A percentile compares a stretch with the other conserved stretches of the same genome.
These are phyloP conservation scores for Hibiscus tridactylites DNA, from an alignment of 345 rosid genomes.

Conservation along the genomic window DNA sequence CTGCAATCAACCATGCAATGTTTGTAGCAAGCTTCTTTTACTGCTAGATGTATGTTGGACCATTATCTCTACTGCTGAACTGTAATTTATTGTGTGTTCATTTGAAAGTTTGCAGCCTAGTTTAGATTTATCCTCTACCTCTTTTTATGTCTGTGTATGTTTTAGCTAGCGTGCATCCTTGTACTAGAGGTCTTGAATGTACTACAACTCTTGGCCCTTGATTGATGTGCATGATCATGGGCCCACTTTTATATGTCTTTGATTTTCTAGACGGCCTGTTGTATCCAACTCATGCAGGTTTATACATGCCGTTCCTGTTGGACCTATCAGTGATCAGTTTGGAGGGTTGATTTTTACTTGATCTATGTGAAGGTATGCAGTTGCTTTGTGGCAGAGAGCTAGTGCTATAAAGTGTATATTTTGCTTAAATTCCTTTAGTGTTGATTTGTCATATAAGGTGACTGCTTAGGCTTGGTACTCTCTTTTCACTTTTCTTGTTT, in stretches of 20 bases:
- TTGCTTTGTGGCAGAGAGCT: conserved; percentile 19
- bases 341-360: conserved; percentile 30
- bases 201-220: conserved; percentile 3
- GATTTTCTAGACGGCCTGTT: conserved; percentile 33
- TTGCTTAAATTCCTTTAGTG: conserved; percentile 12
- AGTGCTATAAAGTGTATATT: conserved; percentile 12
- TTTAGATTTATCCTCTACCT: not conserved
- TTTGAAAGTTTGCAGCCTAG: conserved; percentile 9
- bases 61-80: conserved; percentile 26
- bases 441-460: conserved; percentile 1
- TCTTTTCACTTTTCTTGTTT: conserved; percentile 7
- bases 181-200: not conserved
- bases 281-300: conserved; percentile 45
- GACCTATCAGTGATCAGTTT: conserved; percentile 33
- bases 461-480: conserved; percentile 8
- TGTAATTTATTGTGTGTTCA: conserved; percentile 14
- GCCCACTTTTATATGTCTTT: conserved; percentile 22
- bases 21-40: conserved; percentile 46
- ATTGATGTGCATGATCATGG: conserved; percentile 20
- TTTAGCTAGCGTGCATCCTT: not conserved
- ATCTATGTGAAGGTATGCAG: conserved; percentile 41
- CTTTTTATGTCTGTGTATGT: not conserved
- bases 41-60: conserved; percentile 56
- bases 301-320: conserved; percentile 26
- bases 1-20: conserved; percentile 40